These are phyloP conservation scores for Micractinium conductrix DNA, from an alignment of 139 green algal species.

Conservation along the genomic window DNA sequence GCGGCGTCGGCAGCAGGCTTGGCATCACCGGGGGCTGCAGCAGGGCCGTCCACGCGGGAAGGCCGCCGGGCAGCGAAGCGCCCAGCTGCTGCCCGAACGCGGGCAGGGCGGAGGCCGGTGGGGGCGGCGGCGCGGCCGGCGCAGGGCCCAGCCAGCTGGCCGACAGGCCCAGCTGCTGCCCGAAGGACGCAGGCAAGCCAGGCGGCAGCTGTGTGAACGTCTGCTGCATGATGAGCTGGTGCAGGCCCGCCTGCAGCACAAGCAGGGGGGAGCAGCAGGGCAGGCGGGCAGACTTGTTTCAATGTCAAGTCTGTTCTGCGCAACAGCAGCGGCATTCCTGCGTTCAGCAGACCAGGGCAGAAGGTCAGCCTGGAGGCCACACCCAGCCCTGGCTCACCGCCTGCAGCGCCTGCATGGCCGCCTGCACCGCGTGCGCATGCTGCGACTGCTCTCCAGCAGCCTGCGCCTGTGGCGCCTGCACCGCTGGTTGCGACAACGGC, in stretches of 20 bases:
- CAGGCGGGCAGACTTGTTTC: not conserved
- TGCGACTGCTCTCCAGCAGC: not conserved
- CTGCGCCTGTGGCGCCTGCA: not conserved
- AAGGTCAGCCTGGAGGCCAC: not conserved
- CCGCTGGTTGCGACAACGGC: not conserved
- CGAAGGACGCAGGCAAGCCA: not conserved
- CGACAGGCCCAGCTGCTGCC: slow-evolving; percentile 19
- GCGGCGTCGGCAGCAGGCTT: not conserved
- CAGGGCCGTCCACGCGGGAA: slow-evolving; percentile 18
- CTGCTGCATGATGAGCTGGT: slow-evolving; percentile 46
- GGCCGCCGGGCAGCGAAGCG: not conserved
- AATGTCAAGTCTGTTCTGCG: too few species aligned
- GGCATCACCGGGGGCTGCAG: not conserved
- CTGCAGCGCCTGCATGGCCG: slow-evolving; percentile 44
- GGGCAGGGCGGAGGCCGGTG: not conserved
- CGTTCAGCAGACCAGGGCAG: too few species aligned
- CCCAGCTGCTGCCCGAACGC: slow-evolving; percentile 15
- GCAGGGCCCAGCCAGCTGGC: slow-evolving; percentile 12
- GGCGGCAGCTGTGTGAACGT: slow-evolving; percentile 15
- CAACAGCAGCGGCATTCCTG: too few species aligned
- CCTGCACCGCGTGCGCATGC: slow-evolving; percentile 20
- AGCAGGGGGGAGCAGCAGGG: too few species aligned
- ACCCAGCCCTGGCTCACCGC: slow-evolving; percentile 12
- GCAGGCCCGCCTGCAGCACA: slow-evolving; percentile 26
- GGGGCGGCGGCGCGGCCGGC: not conserved